These are phyloP conservation scores for Thelonectria olida DNA, from an alignment of 2,329 filamentous ascomycete genomes.

Conservation along the genomic window DNA sequence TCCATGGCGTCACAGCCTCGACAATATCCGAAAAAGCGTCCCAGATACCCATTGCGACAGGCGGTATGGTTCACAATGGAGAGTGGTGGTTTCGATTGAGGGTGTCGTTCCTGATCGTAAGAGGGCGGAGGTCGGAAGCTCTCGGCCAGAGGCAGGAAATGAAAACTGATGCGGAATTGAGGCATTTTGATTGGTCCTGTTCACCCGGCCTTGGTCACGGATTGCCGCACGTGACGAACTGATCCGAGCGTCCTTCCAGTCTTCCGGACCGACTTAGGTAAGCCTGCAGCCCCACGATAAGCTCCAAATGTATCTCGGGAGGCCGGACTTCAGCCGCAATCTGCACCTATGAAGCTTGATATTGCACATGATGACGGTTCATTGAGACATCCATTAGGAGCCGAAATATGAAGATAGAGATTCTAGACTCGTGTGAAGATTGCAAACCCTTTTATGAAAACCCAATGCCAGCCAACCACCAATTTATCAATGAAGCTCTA, in stretches of 20 bases:
- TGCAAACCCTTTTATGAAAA: slow-evolving; percentile 16
- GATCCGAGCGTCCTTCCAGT: slow-evolving; percentile 22
- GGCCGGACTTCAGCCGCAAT: slow-evolving; percentile 27
- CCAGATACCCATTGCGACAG: slow-evolving; percentile 72
- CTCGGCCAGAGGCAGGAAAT: slow-evolving; percentile 51
- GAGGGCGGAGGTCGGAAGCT: slow-evolving; percentile 53
- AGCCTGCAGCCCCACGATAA: neutral
- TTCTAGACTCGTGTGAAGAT: slow-evolving; percentile 15
- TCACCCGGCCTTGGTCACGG: slow-evolving; percentile 27
- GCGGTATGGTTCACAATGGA: slow-evolving; percentile 51
- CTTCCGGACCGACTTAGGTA: slow-evolving; percentile 14
- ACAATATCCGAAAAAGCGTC: slow-evolving; percentile 71
- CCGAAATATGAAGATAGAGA: slow-evolving; percentile 1
- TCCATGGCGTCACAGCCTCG: slow-evolving; percentile 73
- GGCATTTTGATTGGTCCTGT: slow-evolving; percentile 56
- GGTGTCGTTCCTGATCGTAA: slow-evolving; percentile 47
- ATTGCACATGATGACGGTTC: neutral
- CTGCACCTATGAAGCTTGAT: slow-evolving; percentile 5
- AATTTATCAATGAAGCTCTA: slow-evolving; percentile 23
- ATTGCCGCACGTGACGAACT: slow-evolving; percentile 35
- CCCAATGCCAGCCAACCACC: slow-evolving; percentile 19
- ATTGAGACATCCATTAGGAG: neutral
- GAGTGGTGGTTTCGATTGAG: slow-evolving; percentile 50
- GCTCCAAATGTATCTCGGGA: too few species aligned
- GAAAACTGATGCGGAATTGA: slow-evolving; percentile 61